These are phyloP conservation scores for Macrophomina tecta DNA, from an alignment of 2,329 filamentous ascomycete genomes.

Conservation along the genomic window DNA sequence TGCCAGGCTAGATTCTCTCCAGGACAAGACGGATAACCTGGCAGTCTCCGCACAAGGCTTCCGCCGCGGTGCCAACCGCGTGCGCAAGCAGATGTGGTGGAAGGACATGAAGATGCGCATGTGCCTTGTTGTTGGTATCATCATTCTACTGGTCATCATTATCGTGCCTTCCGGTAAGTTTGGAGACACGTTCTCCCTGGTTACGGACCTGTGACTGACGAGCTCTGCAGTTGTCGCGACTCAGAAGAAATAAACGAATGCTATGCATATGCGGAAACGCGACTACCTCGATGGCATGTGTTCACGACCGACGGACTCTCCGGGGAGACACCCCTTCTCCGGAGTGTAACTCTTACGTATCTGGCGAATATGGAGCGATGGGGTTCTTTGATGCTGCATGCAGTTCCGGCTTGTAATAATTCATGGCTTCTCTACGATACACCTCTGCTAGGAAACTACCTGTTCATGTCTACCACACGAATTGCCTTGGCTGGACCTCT, in stretches of 20 bases:
- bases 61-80: slow-evolving; percentile 92
- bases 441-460: slow-evolving; percentile 26
- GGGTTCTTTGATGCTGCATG: slow-evolving; percentile 29
- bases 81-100: slow-evolving; percentile 98
- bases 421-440: slow-evolving; percentile 28
- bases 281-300: slow-evolving; percentile 26
- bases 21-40: slow-evolving; percentile 93
- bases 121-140: slow-evolving; percentile 89
- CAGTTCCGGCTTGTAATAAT: slow-evolving; percentile 29
- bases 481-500: slow-evolving; percentile 16
- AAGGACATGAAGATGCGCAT: slow-evolving; percentile 99
- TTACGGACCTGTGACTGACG: slow-evolving; percentile 29
- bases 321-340: slow-evolving; percentile 15
- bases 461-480: slow-evolving; percentile 25
- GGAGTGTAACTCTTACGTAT: slow-evolving; percentile 29
- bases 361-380: slow-evolving; percentile 29
- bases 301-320: slow-evolving; percentile 28
- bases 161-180: slow-evolving; percentile 87
- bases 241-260: slow-evolving; percentile 28
- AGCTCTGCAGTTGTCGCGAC: slow-evolving; percentile 31
- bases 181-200: neutral
- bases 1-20: slow-evolving; percentile 82
- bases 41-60: slow-evolving; percentile 93
- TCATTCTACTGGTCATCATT: slow-evolving; percentile 90
- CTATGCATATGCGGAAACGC: slow-evolving; percentile 22